These are phyloP conservation scores for Omphalea diandra DNA, from an alignment of 441 rosid genomes.

Conservation along the genomic window DNA sequence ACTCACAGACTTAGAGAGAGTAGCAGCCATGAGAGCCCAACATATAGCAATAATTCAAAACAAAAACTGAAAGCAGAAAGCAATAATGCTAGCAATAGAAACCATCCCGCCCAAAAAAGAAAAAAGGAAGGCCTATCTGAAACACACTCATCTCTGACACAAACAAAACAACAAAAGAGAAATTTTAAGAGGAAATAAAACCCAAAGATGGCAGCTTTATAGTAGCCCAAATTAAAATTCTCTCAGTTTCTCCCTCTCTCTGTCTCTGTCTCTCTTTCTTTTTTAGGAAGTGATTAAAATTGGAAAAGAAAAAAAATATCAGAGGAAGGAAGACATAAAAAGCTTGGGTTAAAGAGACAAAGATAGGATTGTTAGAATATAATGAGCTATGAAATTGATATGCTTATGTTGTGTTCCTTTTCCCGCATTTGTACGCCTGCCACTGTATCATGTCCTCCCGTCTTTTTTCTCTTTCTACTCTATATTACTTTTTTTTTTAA, in stretches of 20 bases:
- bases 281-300: too few species aligned
- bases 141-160: conserved; percentile 22
- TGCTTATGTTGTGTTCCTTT: background rate
- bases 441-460: background rate
- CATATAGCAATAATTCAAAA: background rate
- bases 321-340: too few species aligned
- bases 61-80: background rate
- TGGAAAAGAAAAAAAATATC: too few species aligned
- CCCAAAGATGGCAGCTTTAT: conserved; percentile 14
- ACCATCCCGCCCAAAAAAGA: background rate
- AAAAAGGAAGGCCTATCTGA: conserved; percentile 7
- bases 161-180: conserved; percentile 14
- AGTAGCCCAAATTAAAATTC: conserved; percentile 13
- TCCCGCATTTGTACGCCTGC: conserved; percentile 12
- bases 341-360: background rate
- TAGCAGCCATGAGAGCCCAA: conserved; percentile 19
- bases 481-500: too few species aligned
- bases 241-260: too few species aligned
- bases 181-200: background rate
- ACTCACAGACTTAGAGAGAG: conserved; percentile 40
- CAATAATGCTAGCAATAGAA: background rate
- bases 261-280: too few species aligned
- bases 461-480: background rate
- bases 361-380: background rate
- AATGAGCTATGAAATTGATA: background rate